Evolutionary conservation across 78 protist genomes (phyloP).

Genomic region (Polysphondylium violaceum): DNA sequence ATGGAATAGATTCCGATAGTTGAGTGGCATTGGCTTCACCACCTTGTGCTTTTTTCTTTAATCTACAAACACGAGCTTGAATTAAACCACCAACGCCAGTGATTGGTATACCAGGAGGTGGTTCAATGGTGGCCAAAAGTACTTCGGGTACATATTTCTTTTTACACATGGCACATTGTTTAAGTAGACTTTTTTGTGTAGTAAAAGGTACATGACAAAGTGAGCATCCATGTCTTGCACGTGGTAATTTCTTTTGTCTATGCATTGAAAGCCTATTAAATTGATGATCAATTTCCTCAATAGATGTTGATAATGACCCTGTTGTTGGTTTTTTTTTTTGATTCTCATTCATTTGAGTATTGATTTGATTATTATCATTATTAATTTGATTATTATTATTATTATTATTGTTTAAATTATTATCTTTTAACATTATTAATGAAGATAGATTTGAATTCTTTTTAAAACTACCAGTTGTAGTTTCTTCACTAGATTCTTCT

Average conservation of each 20-base stretch:
- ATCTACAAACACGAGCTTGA: constrained; percentile 77
- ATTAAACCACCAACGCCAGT: constrained; percentile 74
- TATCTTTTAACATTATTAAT: no score
- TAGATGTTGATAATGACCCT: constrained; percentile 53
- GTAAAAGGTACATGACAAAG: constrained; percentile 75
- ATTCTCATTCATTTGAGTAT: no score
- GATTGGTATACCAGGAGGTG: constrained; percentile 82
- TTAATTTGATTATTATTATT: not conserved
- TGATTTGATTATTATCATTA: no score
- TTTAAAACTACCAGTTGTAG: constrained; percentile 18
- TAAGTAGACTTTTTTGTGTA: constrained; percentile 29
- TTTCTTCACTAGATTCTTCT: constrained; percentile 38
- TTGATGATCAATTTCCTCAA: constrained; percentile 18
- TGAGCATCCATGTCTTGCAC: constrained; percentile 24
- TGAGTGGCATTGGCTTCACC: constrained; percentile 85
- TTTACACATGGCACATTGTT: constrained; percentile 69
- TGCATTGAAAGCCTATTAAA: not conserved
- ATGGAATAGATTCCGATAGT: constrained; percentile 86
- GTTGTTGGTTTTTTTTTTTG: constrained; percentile 34
- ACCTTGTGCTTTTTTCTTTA: constrained; percentile 79
- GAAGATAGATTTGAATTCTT: not conserved
- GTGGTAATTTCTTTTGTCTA: not conserved
- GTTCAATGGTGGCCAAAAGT: constrained; percentile 80
- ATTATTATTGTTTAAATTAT: not conserved
- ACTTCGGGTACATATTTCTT: constrained; percentile 87